A percentile compares a stretch with the other conserved stretches of the same genome.
Evolutionary conservation across 805 yeast genomes (phyloP).

Genomic region (Priceomyces medius): DNA sequence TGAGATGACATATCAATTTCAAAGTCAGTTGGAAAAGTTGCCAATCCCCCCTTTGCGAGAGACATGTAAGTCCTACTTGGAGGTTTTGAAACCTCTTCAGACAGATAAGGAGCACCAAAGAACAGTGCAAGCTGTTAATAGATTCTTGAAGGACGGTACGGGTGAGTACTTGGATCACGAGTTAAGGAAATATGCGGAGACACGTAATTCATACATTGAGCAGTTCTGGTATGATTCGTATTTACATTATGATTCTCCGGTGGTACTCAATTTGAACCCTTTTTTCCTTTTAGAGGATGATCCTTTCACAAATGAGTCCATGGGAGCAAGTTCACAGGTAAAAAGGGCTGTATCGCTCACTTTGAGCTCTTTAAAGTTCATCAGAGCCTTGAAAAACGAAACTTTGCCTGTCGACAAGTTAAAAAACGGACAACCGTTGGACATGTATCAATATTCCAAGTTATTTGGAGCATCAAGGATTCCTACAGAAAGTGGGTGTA

Average conservation of each 20-base stretch:
- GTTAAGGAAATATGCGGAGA: slow-evolving; percentile 58
- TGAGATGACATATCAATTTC: slow-evolving; percentile 46
- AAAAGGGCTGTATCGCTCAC: slow-evolving; percentile 80
- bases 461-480: slow-evolving; percentile 86
- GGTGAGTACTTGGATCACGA: slow-evolving; percentile 63
- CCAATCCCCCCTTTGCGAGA: slow-evolving; percentile 78
- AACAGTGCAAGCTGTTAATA: slow-evolving; percentile 57
- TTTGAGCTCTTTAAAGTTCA: slow-evolving; percentile 72
- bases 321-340: slow-evolving; percentile 53
- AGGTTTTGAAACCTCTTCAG: slow-evolving; percentile 75
- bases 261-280: slow-evolving; percentile 88
- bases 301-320: slow-evolving; percentile 66
- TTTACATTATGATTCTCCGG: slow-evolving; percentile 82
- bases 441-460: slow-evolving; percentile 90
- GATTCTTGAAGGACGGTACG: slow-evolving; percentile 49
- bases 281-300: slow-evolving; percentile 89
- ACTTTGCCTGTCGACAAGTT: slow-evolving; percentile 71
- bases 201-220: slow-evolving; percentile 79
- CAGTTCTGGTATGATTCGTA: slow-evolving; percentile 95
- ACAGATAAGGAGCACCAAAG: slow-evolving; percentile 65
- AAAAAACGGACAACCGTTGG: slow-evolving; percentile 61
- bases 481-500: slow-evolving; percentile 77
- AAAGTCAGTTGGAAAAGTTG: slow-evolving; percentile 56
- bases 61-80: slow-evolving; percentile 65
- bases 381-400: slow-evolving; percentile 72